Evolutionary conservation across 768 basidiomycete species (phyloP).

Genomic region (Candolleomyces eurysporus): DNA sequence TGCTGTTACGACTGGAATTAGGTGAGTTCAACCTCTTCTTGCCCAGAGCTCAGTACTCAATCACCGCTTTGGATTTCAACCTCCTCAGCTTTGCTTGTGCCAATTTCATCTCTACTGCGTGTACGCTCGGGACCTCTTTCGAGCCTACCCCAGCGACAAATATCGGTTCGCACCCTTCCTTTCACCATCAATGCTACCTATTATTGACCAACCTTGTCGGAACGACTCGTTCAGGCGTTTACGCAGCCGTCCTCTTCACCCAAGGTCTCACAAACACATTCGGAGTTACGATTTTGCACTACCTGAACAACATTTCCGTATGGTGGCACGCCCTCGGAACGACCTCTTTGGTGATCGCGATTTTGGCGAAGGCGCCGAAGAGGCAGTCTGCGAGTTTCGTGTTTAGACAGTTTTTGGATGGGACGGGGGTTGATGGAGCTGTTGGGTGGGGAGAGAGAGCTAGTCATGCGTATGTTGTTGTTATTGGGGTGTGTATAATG

Average conservation of each 20-base stretch:
- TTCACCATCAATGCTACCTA: neutral
- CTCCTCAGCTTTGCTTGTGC: constrained; percentile 57
- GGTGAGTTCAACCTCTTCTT: constrained; percentile 47
- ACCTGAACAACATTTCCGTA: constrained; percentile 71
- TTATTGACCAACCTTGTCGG: neutral
- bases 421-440: constrained; percentile 47
- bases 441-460: constrained; percentile 67
- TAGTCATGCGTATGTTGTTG: constrained; percentile 64
- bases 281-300: constrained; percentile 60
- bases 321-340: constrained; percentile 77
- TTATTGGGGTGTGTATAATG: constrained; percentile 50
- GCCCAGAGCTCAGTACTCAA: constrained; percentile 30
- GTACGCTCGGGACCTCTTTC: constrained; percentile 58
- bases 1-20: constrained; percentile 74
- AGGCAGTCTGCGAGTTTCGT: constrained; percentile 71
- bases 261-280: constrained; percentile 79
- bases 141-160: constrained; percentile 55
- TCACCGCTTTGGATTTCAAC: neutral
- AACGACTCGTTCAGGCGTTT: constrained; percentile 35
- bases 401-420: constrained; percentile 68
- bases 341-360: constrained; percentile 60
- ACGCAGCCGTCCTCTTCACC: constrained; percentile 64
- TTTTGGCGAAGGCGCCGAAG: constrained; percentile 68
- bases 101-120: constrained; percentile 63
- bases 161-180: constrained; percentile 43